phyloP scores from a whole-genome alignment of 2,329 filamentous ascomycete genomes.

The Teratosphaeria gauchensis region DNA sequence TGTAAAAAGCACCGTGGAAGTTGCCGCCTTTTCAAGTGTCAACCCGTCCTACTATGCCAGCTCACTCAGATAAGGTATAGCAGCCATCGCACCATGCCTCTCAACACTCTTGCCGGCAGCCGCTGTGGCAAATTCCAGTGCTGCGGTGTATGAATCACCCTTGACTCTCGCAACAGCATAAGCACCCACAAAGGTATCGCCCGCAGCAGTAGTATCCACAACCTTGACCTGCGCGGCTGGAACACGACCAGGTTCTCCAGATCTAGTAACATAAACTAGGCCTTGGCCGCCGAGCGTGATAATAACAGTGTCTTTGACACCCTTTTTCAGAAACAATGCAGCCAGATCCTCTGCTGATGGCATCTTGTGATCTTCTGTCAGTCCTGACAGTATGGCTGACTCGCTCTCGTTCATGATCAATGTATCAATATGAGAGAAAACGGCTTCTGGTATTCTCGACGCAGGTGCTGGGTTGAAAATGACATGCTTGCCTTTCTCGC shows the following conservation, averaged over 20 bases:
- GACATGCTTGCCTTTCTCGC: slow-evolving; percentile 36
- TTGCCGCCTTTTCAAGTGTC: too few species aligned
- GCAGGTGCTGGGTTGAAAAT: slow-evolving; percentile 78
- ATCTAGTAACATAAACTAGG: slow-evolving; percentile 18
- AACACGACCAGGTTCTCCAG: slow-evolving; percentile 15
- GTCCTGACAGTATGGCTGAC: slow-evolving; percentile 59
- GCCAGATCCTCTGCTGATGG: slow-evolving; percentile 17
- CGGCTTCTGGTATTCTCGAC: slow-evolving; percentile 53
- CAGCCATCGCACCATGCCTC: slow-evolving; percentile 53
- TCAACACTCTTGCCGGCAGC: slow-evolving; percentile 59
- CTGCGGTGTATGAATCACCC: slow-evolving; percentile 35
- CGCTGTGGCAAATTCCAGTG: slow-evolving; percentile 51
- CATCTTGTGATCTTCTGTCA: slow-evolving; percentile 17
- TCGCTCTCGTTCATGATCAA: slow-evolving; percentile 88
- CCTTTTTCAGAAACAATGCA: slow-evolving; percentile 53
- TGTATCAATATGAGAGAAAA: slow-evolving; percentile 61
- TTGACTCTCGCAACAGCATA: slow-evolving; percentile 67
- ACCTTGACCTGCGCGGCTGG: slow-evolving; percentile 62
- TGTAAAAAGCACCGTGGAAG: too few species aligned
- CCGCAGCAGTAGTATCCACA: slow-evolving; percentile 87
- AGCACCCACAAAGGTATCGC: slow-evolving; percentile 86
- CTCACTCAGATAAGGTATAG: slow-evolving; percentile 57
- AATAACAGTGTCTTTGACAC: slow-evolving; percentile 68
- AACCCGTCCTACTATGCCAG: neutral
- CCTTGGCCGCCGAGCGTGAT: slow-evolving; percentile 65